Evolutionary conservation across 805 yeast species (phyloP), one percentile per base, ranked within the genome.

Genomic region (Saccharomycopsis microspora): DNA sequence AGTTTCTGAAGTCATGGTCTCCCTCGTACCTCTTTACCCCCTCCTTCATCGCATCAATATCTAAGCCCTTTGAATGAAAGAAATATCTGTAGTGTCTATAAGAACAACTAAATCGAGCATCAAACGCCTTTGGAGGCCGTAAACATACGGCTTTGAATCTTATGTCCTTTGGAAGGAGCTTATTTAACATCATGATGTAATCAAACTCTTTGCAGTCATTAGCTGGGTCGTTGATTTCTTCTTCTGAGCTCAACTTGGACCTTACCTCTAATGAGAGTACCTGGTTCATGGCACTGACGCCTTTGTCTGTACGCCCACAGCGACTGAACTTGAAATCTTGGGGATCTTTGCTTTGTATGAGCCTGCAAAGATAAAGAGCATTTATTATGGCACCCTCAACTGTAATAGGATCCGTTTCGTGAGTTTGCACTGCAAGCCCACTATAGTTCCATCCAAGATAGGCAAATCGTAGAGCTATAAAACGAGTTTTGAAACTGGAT

Each of bases 401-500:
- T 0, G 98, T 93, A 0, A 94, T 95, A 5, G 85, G 65, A 1
- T 82, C 82, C 0, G 93, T 83, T 3, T 75, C 75, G 32, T 80
- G 88, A 51, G 72, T 73, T 63, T 93, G 97, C 42, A 76, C 67
- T 0, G 95, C 96, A 29, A 93, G 68, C 0, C 98, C 98, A 59
- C 82, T 87, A 63, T 93, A 93, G 58, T 83, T 76, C 97, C 97
- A 90, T 1, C 98, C 98, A 43, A 85, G 59, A 61, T 93, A 93
- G 0, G 96, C 83, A 65, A 93, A 93, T 52, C 76, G 69, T 32
- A 93, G 58, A 0, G 95, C 97, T 9, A 93, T 74, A 51, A 76
- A 76, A 48, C 98, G 68, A 1, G 78, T 76, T 7, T 68, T 54
- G 57, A 75, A 76, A 52, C 77, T 80, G 10, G 77, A 65, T 55